These are phyloP conservation scores for Buxus sempervirens DNA, from an alignment of 164 flowering plant genomes.

Conservation along the genomic window DNA sequence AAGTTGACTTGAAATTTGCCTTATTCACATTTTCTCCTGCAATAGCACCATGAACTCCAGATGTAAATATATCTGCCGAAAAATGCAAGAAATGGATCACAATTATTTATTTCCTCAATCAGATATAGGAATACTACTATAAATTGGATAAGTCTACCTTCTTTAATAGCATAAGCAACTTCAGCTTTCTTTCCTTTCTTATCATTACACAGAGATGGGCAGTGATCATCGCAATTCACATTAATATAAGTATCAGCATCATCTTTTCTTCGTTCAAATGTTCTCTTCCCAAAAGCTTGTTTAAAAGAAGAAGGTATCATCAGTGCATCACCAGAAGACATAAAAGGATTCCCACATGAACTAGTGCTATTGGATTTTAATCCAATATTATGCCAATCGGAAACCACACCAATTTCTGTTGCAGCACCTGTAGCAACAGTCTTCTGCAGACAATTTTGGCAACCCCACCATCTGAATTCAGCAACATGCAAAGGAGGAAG, in stretches of 20 bases:
- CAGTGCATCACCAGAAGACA: constrained; percentile 14
- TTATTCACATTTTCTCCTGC: constrained; percentile 14
- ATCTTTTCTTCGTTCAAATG: constrained; percentile 15
- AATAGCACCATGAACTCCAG: constrained; percentile 18
- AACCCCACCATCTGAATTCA: constrained; percentile 60
- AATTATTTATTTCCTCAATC: background rate
- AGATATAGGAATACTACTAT: background rate
- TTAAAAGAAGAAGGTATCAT: constrained; percentile 19
- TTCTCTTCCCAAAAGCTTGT: constrained; percentile 10
- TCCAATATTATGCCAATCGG: constrained; percentile 4
- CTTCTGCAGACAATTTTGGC: constrained; percentile 39
- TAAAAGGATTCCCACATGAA: constrained; percentile 4
- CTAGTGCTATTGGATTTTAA: constrained; percentile 10
- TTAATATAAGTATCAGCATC: constrained; percentile 8
- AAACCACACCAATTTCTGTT: constrained; percentile 12
- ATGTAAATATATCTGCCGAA: constrained; percentile 8
- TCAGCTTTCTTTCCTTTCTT: constrained; percentile 28
- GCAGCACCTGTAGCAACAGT: constrained; percentile 8
- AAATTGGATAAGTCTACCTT: constrained; percentile 12
- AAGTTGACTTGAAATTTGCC: constrained; percentile 9
- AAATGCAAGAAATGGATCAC: constrained; percentile 11
- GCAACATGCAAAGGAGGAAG: constrained; percentile 56
- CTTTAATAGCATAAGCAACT: constrained; percentile 8
- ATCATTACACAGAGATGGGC: constrained; percentile 9
- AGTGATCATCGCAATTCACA: constrained; percentile 9